Conservation (phyloP, 2,329 filamentous ascomycete species). For the Aspergillus awamori region DNA sequence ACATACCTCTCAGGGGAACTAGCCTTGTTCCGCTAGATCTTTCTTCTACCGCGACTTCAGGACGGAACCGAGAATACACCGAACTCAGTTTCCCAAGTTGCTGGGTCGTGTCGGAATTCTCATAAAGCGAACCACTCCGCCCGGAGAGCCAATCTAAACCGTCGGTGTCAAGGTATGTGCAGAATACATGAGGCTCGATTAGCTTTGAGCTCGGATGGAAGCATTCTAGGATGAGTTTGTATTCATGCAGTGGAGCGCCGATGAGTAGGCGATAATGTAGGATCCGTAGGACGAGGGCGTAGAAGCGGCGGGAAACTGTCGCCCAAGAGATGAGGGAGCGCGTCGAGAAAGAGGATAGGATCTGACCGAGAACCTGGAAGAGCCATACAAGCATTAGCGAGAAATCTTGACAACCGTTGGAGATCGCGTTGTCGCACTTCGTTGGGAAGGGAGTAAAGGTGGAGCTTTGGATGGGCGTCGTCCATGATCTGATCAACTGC, state of each 20-base stretch:
- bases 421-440: slow-evolving; percentile 30
- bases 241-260: slow-evolving; percentile 60
- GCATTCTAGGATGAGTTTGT: slow-evolving; percentile 75
- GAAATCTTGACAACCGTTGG: background rate
- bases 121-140: slow-evolving; percentile 42
- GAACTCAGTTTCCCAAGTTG: slow-evolving; percentile 53
- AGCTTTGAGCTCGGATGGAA: slow-evolving; percentile 72
- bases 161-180: slow-evolving; percentile 67
- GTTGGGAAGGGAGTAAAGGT: slow-evolving; percentile 37
- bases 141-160: slow-evolving; percentile 54
- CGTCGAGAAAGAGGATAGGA: slow-evolving; percentile 54
- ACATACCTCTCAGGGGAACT: slow-evolving; percentile 21
- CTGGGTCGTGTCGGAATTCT: slow-evolving; percentile 32
- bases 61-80: slow-evolving; percentile 73
- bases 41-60: slow-evolving; percentile 59
- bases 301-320: slow-evolving; percentile 64
- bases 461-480: slow-evolving; percentile 12
- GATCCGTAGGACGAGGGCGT: slow-evolving; percentile 64
- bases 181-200: slow-evolving; percentile 69
- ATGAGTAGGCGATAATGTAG: slow-evolving; percentile 66
- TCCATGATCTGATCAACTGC: slow-evolving; percentile 18
- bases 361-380: slow-evolving; percentile 54
- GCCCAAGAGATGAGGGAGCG: slow-evolving; percentile 60
- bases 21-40: slow-evolving; percentile 6
- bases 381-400: background rate